Base-by-base conservation (phyloP, 768 basidiomycete genomes). In the Neoboletus magnificus region DNA sequence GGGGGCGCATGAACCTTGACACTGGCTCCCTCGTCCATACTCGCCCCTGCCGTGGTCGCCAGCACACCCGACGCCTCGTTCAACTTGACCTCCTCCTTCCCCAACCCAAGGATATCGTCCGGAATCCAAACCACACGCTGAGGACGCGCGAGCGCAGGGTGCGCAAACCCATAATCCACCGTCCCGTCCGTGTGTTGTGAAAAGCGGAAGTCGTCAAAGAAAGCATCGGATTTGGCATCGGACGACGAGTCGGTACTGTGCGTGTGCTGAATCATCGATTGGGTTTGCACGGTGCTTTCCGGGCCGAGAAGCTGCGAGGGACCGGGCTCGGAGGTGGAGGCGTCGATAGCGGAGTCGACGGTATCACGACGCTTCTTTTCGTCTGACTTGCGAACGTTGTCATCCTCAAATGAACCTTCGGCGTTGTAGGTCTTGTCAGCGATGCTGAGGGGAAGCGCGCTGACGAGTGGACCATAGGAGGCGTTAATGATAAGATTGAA, bases 51-150 rank as follows among this genome's bases (percentile, higher is more conserved):
- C 35, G 68, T 69, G 27, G 77, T 80, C 22, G 77, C 81, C 56
- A 74, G 65, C 29, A 92, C 79, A 3, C 83, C 85, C 5, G 66
- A 70, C 29, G 75, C 77, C 57, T 62, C 66, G 67, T 85, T 85
- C 58, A 72, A 81, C 57, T 73, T 67, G 60, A 80, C 83, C 74
- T 91, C 90, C 57, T 81, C 82, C 36, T 76, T 72, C 1, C 78
- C 82, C 51, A 93, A 32, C n/a, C 68, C 68, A 22, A 60, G 60
- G 7, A 71, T 62, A 67, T 98, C 96, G 37, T 74, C 71, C 22
- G 96, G 91, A 51, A 98, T 71, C 96, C 96, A 98, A 32, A 98
- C 75, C 5, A 83, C 77, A 58, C 86, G 79, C 72, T 93, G 91
- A 45, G 89, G 83, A 48, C 83, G 72, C 58, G 76, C 82, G 52